Percentiles rank a stretch among this genome's conserved stretches.
These are phyloP conservation scores for Vicia villosa DNA, from an alignment of 306 rosid species.

Conservation along the genomic window DNA sequence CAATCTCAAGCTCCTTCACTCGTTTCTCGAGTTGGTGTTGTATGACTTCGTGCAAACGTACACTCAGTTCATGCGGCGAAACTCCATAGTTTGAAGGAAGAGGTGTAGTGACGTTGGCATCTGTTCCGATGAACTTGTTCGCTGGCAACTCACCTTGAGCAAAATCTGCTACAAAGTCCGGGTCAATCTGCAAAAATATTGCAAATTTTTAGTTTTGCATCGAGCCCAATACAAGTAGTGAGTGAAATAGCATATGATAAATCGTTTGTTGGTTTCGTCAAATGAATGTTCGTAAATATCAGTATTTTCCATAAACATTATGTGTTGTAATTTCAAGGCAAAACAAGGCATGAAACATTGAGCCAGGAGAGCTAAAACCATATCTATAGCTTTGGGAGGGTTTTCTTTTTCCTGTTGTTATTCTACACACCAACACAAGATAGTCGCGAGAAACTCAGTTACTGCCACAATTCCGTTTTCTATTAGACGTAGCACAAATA, in stretches of 20 bases:
- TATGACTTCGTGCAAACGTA: conserved; percentile 77
- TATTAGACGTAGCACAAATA: not conserved
- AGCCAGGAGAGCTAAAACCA: conserved; percentile 1
- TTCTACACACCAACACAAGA: not conserved
- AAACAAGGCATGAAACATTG: conserved; percentile 8
- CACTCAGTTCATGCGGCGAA: conserved; percentile 73
- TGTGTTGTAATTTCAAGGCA: not conserved
- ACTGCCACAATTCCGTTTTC: not conserved
- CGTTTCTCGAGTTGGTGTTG: conserved; percentile 78
- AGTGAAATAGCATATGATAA: no score
- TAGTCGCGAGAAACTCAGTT: conserved; percentile 6
- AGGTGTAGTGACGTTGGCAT: conserved; percentile 40
- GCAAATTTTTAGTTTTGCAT: not conserved
- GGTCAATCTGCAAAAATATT: conserved; percentile 71
- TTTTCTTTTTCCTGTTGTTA: not conserved
- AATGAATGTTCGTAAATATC: no score
- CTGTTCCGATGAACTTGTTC: conserved; percentile 41
- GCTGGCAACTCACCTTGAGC: conserved; percentile 72
- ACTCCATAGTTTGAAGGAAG: conserved; percentile 64
- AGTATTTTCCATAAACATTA: no score
- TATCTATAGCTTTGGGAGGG: not conserved
- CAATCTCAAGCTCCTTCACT: conserved; percentile 80
- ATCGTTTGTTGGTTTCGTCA: no score
- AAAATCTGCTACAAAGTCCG: conserved; percentile 66
- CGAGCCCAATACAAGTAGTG: no score